phyloP scores from a whole-genome alignment of 192 early-diverging fungal genomes.

The Linnemannia elongata region DNA sequence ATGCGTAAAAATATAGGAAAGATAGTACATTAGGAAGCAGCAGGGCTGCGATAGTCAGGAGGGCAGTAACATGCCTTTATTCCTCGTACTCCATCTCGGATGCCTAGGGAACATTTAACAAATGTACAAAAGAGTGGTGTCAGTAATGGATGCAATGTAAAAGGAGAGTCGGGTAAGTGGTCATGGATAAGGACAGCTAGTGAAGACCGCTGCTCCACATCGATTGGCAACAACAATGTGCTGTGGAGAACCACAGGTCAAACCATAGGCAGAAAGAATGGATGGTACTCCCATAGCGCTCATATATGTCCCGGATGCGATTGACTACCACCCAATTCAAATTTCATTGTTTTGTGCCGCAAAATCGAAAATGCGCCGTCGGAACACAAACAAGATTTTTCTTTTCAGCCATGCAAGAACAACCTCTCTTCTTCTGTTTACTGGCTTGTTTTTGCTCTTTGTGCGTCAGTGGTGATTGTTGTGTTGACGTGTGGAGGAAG shows the following conservation, averaged over 20 bases:
- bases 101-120: slow-evolving; percentile 5
- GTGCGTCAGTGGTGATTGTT: not conserved
- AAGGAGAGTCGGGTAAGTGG: not conserved
- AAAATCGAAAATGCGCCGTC: not conserved
- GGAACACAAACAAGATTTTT: not conserved
- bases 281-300: not conserved
- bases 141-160: not conserved
- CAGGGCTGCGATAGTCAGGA: not conserved
- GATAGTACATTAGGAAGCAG: not conserved
- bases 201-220: not conserved
- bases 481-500: not conserved
- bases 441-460: not conserved
- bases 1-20: not conserved
- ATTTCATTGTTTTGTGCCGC: not conserved
- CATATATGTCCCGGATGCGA: not conserved
- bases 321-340: not conserved
- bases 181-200: not conserved
- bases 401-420: not conserved
- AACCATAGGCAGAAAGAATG: not conserved
- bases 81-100: slow-evolving; percentile 39
- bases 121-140: not conserved
- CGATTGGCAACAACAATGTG: not conserved
- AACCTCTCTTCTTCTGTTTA: not conserved
- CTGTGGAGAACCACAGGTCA: not conserved
- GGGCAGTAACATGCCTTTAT: not conserved